Base-by-base conservation (phyloP, 2,329 filamentous ascomycete species). In the Fusarium decemcellulare region DNA sequence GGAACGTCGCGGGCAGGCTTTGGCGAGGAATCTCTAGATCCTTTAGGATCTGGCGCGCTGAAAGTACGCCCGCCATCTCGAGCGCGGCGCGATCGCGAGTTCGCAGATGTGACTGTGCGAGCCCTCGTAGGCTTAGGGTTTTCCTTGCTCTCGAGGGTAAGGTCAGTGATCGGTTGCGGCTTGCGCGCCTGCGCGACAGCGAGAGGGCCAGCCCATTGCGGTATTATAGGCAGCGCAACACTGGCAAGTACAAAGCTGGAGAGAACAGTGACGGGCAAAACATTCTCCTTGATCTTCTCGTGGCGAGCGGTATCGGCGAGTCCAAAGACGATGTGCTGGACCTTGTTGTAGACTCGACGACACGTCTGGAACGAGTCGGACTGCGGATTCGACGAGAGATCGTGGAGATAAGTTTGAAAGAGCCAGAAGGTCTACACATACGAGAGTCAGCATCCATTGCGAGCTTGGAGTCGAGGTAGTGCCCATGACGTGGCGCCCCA, bases 311-410 rank as follows among this genome's bases (percentile, higher is more conserved):
- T 86, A 75, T 95, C 93, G 36, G 90, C 86, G 27, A 92, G 85
- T 18, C 93, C 93, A 78, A 96, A 96, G 29, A 96, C 93, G 73
- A 96, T 93, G 79, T 93, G 90, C 80, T 96, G 93, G 40, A 96
- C 92, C 80, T 93, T 94, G 81, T 96, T 96, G 83, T 95, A 95
- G 72, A 96, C 90, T 75, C 93, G 86, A 63, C 92, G 89, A 77
- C 93, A 95, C 52, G 92, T 95, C 81, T 93, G 91, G 82, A 96
- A 96, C 52, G 92, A 87, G 74, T 91, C 88, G 65, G 92, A 91
- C 77, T 92, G 91, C 3, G 93, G 93, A 62, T 92, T 92, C 75
- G 87, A 84, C 59, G 92, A 88, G 67, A 96, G 88, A 78, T 96
- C 93, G 83, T 93, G 91, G 32, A 96, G 88, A 77, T 96, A 95